Evolutionary conservation across 1,284 basidiomycete genomes (phyloP).

Genomic region (Cutaneotrichosporon sp.): DNA sequence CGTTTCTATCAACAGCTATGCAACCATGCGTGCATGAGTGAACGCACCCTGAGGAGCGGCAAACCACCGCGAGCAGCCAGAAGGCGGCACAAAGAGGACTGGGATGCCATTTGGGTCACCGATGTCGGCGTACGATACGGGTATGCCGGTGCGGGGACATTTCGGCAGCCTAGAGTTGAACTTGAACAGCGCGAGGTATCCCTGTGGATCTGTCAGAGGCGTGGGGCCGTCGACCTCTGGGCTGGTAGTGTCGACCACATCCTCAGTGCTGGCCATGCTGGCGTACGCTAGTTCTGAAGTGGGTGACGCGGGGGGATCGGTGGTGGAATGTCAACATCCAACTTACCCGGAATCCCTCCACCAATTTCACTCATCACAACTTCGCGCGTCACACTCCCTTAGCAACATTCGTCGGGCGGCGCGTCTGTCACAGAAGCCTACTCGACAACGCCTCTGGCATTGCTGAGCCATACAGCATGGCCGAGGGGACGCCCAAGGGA

Average conservation of each 20-base stretch:
- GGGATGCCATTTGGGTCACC: constrained; percentile 39
- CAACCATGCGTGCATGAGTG: neutral
- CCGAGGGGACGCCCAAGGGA: no score
- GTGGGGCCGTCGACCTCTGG: constrained; percentile 11
- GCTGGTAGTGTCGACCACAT: neutral
- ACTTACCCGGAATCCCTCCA: neutral
- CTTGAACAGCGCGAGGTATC: constrained; percentile 32
- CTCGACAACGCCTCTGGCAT: no score
- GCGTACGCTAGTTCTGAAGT: neutral
- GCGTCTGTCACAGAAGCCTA: no score
- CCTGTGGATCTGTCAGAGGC: constrained; percentile 29
- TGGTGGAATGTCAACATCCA: constrained; percentile 1
- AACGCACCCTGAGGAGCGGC: constrained; percentile 39
- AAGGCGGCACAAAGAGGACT: constrained; percentile 36
- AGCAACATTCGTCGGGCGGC: no score
- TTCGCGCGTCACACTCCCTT: neutral
- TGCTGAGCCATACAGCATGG: no score
- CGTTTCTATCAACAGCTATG: neutral
- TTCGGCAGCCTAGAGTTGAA: constrained; percentile 29
- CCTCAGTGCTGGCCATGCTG: neutral
- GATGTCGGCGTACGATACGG: constrained; percentile 38
- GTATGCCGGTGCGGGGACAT: constrained; percentile 35
- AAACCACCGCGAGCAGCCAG: constrained; percentile 43
- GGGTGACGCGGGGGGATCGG: no score
- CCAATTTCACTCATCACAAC: neutral